A percentile compares a stretch with the other conserved stretches of the same genome.
Conservation (phyloP, 176 grass and related monocot species). For the Triticum urartu region DNA sequence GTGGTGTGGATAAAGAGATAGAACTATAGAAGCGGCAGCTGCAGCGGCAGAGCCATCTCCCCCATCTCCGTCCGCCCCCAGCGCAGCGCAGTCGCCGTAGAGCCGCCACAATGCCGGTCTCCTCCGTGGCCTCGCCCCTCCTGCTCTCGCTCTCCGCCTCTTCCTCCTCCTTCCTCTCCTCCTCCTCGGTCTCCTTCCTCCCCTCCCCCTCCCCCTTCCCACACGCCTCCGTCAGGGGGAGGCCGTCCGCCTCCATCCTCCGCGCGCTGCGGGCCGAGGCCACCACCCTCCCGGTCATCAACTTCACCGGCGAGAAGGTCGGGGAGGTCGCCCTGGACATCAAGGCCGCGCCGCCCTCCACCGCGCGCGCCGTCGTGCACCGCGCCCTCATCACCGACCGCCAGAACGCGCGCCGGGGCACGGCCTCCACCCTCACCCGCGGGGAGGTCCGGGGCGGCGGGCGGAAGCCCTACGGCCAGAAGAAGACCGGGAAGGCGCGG, state of each 20-base stretch:
- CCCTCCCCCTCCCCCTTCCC: neutral
- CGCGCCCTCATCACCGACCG: constrained; percentile 84
- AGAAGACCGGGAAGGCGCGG: constrained; percentile 86
- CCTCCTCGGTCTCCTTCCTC: constrained; percentile 30
- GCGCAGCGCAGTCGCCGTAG: constrained; percentile 12
- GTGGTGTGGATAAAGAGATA: constrained; percentile 39
- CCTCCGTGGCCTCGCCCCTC: constrained; percentile 39
- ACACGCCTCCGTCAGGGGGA: constrained; percentile 24
- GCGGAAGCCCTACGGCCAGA: constrained; percentile 88
- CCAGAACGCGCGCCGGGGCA: constrained; percentile 90
- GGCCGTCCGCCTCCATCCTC: constrained; percentile 39
- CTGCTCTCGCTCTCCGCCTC: constrained; percentile 45
- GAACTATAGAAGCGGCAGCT: neutral
- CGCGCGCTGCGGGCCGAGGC: constrained; percentile 61
- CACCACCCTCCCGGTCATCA: constrained; percentile 75
- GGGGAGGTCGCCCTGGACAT: constrained; percentile 69
- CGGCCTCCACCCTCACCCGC: constrained; percentile 93
- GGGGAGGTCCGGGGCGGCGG: constrained; percentile 78
- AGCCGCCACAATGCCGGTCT: constrained; percentile 47
- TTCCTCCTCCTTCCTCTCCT: constrained; percentile 37
- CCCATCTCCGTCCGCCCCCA: constrained; percentile 5
- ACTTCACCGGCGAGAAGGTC: constrained; percentile 75
- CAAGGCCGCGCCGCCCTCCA: constrained; percentile 65
- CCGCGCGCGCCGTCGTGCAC: constrained; percentile 86
- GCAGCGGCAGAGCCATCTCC: constrained; percentile 28